Evolutionary conservation across 306 rosid species (phyloP), one percentile per base, ranked within the genome.

Genomic region (Argentina anserina): DNA sequence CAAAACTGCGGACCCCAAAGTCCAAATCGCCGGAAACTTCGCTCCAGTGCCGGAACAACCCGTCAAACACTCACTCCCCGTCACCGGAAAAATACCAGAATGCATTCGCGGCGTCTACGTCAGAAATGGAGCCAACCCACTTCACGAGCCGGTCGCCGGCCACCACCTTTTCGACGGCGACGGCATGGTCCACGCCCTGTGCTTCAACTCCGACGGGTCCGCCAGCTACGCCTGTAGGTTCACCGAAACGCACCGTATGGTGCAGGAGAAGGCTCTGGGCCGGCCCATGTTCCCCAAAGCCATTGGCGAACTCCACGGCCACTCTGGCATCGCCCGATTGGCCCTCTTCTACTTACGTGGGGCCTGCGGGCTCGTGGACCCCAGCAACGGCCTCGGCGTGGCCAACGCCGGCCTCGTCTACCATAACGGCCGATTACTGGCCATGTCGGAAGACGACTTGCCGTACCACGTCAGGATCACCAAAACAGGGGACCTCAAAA

Each of bases 111-210:
- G 99, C 0, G 85, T 91, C 5, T 94, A 94, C 76, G 89, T 94
- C 4, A 75, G 99, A 3, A 94, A 94, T 85, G 99, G 99, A 9
- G 99, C 99, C 0, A 94, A 94, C 84, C 99, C 99, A 0, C 90
- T 80, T 11, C 71, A 91, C 74, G 96, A 91, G 58, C 99, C 99
- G 0, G 67, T 76, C 1, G 92, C 96, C 37, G 99, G 99, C 0
- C 99, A 94, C 84, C 99, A 94, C 83, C 82, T 94, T 73, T 94
- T 94, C 70, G 99, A 94, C 81, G 99, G 99, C 3, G 99, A 94
- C 73, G 99, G 99, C 43, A 94, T 94, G 99, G 89, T 94, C 41
- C 99, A 94, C 72, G 95, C 97, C 18, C 85, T 94, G 1, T 63
- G 80, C 7, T 87, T 94, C 87, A 67, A 53, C 0, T 17, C 26